phyloP scores from a whole-genome alignment of 441 rosid species.

The Sinapis alba region DNA sequence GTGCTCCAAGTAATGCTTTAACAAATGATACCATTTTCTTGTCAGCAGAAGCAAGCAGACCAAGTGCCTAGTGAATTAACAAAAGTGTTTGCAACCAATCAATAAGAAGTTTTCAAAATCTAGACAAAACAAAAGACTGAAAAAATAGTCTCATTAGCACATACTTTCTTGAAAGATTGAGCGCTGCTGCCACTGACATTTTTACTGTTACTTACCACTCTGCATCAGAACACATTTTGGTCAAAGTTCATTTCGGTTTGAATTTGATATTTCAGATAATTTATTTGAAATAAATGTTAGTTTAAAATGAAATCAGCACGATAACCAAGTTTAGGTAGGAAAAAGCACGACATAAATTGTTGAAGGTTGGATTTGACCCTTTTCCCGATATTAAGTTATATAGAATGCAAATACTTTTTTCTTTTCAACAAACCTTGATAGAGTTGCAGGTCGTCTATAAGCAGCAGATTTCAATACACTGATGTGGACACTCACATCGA shows the following conservation, averaged over 20 bases:
- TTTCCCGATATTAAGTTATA: not conserved
- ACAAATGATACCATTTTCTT: slow-evolving; percentile 59
- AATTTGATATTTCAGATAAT: too few relatives aligned
- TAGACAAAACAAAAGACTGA: not conserved
- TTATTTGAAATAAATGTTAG: too few relatives aligned
- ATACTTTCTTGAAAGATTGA: slow-evolving; percentile 58
- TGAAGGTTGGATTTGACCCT: too few relatives aligned
- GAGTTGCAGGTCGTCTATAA: slow-evolving; percentile 45
- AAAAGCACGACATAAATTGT: too few relatives aligned
- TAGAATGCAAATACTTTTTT: slow-evolving; percentile 3
- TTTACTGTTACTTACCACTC: slow-evolving; percentile 44
- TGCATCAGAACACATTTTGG: slow-evolving; percentile 45
- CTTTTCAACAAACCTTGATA: slow-evolving; percentile 62
- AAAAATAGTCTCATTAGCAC: not conserved
- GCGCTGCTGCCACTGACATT: slow-evolving; percentile 48
- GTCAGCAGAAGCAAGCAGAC: slow-evolving; percentile 51
- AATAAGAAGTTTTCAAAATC: not conserved
- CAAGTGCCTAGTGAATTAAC: slow-evolving; percentile 53
- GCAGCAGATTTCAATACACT: slow-evolving; percentile 68
- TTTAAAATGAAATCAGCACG: too few relatives aligned
- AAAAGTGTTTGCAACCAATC: slow-evolving; percentile 6
- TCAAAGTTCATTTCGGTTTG: too few relatives aligned
- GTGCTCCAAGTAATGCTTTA: slow-evolving; percentile 73
- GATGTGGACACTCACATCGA: slow-evolving; percentile 84
- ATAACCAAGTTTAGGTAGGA: too few relatives aligned